Base-by-base conservation (phyloP, 148 eudicot genomes). In the Arctostaphylos glauca region DNA sequence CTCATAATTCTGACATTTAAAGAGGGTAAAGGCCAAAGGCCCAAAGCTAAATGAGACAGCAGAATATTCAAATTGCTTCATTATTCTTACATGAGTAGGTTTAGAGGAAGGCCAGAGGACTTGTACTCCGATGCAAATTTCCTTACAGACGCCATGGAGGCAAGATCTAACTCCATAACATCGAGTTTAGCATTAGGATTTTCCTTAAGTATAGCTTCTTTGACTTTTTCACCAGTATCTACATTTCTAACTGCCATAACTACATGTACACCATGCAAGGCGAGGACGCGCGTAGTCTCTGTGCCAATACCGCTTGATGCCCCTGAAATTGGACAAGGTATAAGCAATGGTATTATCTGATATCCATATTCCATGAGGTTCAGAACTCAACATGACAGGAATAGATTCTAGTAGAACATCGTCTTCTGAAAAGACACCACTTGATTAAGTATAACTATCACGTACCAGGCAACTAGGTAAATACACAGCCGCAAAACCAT, bases 81-180 rank as follows among this genome's bases (percentile, higher is more conserved):
- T 18, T n/a, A 25, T 73, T 43, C 98, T 92, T 87, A 94, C 99
- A 96, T 91, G 85, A 96, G 95, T 71, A 96, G 74, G 71, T 66
- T 66, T 25, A 66, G 25, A 66, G 71, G 6, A 66, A 66, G 71
- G 71, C 71, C 43, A 0, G 68, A 86, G 23, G 95, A 86, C 82
- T 85, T 91, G 74, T 86, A 96, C 76, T 92, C 92, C 3, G 91
- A 87, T 77, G 96, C 96, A 89, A 94, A 96, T 77, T 89, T 92
- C 76, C 93, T 83, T 12, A 96, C 92, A 49, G 97, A 93, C 9
- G 85, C 91, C 88, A 93, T 60, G 12, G 99, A 94, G 74, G 92
- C 85, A 75, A 96, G 97, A 86, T 96, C 98, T 86, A 96, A 88
- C 86, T 93, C 93, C 94, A 92, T 90, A 43, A 94, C 91, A 88